Conservation (phyloP, 2,329 filamentous ascomycete species). For the Penicillium sp. region DNA sequence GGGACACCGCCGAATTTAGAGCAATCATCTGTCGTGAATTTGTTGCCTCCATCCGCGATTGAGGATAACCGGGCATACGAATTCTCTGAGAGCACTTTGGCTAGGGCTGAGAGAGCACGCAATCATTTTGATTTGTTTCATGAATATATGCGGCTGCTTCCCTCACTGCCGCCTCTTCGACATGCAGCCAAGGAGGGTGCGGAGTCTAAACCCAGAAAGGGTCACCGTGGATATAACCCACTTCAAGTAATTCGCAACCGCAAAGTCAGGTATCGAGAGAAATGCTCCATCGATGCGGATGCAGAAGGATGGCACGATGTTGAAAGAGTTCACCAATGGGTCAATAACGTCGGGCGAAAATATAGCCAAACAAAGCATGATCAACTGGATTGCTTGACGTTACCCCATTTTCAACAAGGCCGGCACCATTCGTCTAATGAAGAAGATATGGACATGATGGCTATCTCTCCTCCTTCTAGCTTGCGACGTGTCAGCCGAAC, state of each 20-base stretch:
- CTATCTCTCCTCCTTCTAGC: slow-evolving; percentile 41
- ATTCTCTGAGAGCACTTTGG: slow-evolving; percentile 76
- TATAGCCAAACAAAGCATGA: slow-evolving; percentile 46
- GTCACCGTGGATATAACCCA: slow-evolving; percentile 77
- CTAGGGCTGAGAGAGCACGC: slow-evolving; percentile 79
- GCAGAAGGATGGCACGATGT: slow-evolving; percentile 75
- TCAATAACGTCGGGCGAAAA: slow-evolving; percentile 64
- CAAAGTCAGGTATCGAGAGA: slow-evolving; percentile 76
- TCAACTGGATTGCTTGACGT: slow-evolving; percentile 44
- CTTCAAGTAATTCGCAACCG: slow-evolving; percentile 90
- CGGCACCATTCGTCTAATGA: slow-evolving; percentile 15
- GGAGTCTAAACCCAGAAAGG: slow-evolving; percentile 31
- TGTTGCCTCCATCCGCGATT: slow-evolving; percentile 31
- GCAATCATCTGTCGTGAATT: slow-evolving; percentile 26
- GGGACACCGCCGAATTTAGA: slow-evolving; percentile 10
- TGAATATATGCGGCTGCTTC: slow-evolving; percentile 79
- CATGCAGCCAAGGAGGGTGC: slow-evolving; percentile 11
- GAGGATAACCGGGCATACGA: slow-evolving; percentile 42
- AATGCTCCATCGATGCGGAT: slow-evolving; percentile 70
- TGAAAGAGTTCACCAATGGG: slow-evolving; percentile 70
- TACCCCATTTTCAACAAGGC: slow-evolving; percentile 44
- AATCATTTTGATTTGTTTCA: slow-evolving; percentile 80
- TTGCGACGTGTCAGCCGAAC: slow-evolving; percentile 44
- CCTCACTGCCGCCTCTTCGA: slow-evolving; percentile 69
- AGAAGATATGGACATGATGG: slow-evolving; percentile 27